Base-by-base conservation (phyloP, 306 rosid species). In the Lotus japonicus region DNA sequence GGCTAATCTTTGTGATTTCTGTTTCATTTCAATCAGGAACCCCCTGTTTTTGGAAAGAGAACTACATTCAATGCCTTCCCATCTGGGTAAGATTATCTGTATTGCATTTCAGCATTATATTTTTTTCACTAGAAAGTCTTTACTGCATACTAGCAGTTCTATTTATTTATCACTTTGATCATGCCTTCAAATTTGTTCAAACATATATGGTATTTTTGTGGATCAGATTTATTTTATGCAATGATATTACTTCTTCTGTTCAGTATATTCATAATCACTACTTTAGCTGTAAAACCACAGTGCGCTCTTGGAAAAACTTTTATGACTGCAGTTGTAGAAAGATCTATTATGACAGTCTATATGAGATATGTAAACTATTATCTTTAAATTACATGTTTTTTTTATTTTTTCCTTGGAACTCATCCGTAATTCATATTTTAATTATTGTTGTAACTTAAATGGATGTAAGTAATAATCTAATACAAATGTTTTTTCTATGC, bases 31-130 rank as follows among this genome's bases (percentile, higher is more conserved):
- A 62, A 79, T 63, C 65, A 94, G 99, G 96, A 88, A 67, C 97
- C 99, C 35, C 99, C 99, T 0, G 88, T 94, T 44, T 88, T 94
- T 35, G 99, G 99, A 59, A 86, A 77, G 82, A 82, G 86, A 64
- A 86, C 89, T 54, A 49, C 78, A 75, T 79, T 85, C 82, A 70
- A 77, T 60, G 68, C 80, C 36, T 48, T 64, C 36, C 62, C 84
- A 67, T 77, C 90, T 65, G 86, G 89, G 98, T 92, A 85, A 83
- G 94, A 72, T 77, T 66, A 50, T 41, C 41, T 45, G 26, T 57
- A 4, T 28, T 11, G 4, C 26, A 36, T 63, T 49, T 1, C 21
- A 55, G 12, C 49, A 13, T 64, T 21, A 11, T 21, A 28, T 31
- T 48, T 57, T 28, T 10, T 54, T 13, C 53, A 11, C 13, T 49